phyloP scores from a whole-genome alignment of 129 eudicot species.

The carrot (Daucus carota) region DNA sequence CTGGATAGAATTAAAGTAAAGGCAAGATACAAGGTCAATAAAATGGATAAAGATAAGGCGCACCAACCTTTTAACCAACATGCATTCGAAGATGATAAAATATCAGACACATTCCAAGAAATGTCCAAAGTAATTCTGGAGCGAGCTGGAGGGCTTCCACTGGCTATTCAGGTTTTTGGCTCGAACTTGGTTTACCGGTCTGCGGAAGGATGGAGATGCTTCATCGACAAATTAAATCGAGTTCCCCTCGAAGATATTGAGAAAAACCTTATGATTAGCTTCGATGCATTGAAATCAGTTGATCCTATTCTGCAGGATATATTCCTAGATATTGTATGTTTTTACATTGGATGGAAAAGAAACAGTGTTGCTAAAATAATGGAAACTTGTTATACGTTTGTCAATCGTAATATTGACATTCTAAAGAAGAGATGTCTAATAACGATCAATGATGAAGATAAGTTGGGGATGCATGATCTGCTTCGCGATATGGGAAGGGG shows the following conservation, averaged over 20 bases:
- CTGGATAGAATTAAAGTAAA: neutral
- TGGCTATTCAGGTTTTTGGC: neutral
- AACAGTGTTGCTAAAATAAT: conserved; percentile 8
- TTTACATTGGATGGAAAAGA: conserved; percentile 23
- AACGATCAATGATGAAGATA: neutral
- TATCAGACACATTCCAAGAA: neutral
- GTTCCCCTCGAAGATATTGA: neutral
- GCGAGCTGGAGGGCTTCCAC: neutral
- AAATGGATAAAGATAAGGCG: neutral
- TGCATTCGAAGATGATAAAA: neutral
- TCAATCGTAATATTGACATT: conserved; percentile 16
- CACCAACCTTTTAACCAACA: conserved; percentile 2
- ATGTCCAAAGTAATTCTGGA: neutral
- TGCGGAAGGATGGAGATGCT: conserved; percentile 9
- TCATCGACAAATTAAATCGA: conserved; percentile 9
- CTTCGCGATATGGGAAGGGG: neutral
- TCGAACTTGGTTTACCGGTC: neutral
- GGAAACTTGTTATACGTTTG: conserved; percentile 11
- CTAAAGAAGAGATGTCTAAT: conserved; percentile 15
- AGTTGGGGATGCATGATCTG: neutral
- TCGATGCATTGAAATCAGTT: neutral
- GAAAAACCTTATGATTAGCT: conserved; percentile 12
- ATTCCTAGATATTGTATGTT: neutral
- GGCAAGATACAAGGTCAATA: neutral
- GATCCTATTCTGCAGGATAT: conserved; percentile 7